These are phyloP conservation scores for Clonostachys rosea DNA, from an alignment of 2,329 filamentous ascomycete genomes.

Conservation along the genomic window DNA sequence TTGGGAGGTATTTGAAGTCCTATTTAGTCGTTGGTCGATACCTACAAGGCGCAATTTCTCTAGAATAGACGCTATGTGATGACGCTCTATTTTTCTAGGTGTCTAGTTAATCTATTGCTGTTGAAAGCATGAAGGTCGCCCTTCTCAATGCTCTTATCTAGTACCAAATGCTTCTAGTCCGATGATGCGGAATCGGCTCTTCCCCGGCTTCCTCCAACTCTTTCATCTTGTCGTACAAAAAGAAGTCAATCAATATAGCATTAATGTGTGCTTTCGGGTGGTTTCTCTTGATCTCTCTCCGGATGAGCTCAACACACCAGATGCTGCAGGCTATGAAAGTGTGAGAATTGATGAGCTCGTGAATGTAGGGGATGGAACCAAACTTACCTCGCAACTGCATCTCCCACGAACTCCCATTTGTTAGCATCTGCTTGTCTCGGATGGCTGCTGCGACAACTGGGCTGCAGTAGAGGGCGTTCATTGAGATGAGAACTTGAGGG, in stretches of 20 bases:
- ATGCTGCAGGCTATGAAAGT: constrained; percentile 70
- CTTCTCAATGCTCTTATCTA: constrained; percentile 26
- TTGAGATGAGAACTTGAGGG: constrained; percentile 82
- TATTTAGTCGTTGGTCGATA: neutral
- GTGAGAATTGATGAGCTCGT: constrained; percentile 2
- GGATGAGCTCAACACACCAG: constrained; percentile 90
- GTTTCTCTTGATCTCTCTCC: constrained; percentile 68
- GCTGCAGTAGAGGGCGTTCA: constrained; percentile 81
- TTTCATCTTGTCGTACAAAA: constrained; percentile 93
- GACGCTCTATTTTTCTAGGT: too few relatives aligned
- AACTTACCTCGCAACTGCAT: constrained; percentile 73
- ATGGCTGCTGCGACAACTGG: constrained; percentile 73
- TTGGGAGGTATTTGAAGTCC: neutral
- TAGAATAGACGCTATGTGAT: too few relatives aligned
- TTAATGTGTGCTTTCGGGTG: constrained; percentile 74
- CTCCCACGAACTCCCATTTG: constrained; percentile 74
- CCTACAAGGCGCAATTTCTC: too few relatives aligned
- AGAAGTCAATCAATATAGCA: constrained; percentile 94
- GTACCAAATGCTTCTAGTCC: constrained; percentile 94
- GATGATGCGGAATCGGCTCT: constrained; percentile 68
- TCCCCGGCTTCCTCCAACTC: constrained; percentile 63
- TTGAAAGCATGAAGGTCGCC: too few relatives aligned
- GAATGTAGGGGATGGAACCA: neutral
- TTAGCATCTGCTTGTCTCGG: constrained; percentile 56
- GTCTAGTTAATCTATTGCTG: too few relatives aligned